Percentiles rank a stretch among this genome's conserved stretches.
Conservation (phyloP, 1,284 basidiomycete genomes). For the Coriolopsis trogii region DNA sequence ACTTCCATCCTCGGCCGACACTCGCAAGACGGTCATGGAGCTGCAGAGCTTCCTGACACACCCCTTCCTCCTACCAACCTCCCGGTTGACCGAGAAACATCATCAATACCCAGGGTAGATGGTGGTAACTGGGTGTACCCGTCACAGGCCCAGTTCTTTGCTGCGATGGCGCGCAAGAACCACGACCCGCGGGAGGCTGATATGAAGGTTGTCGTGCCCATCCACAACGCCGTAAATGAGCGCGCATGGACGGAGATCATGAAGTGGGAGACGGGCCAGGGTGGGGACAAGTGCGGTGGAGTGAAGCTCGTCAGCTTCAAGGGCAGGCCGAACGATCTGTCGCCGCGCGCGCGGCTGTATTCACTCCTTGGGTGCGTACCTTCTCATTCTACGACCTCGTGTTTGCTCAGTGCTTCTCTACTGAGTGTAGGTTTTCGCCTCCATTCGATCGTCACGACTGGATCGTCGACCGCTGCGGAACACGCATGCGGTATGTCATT, state of each 20-base stretch:
- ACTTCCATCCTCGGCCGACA: slow-evolving; percentile 40
- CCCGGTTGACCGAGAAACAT: slow-evolving; percentile 76
- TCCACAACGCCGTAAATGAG: slow-evolving; percentile 99
- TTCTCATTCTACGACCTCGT: neutral
- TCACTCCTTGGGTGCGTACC: slow-evolving; percentile 81
- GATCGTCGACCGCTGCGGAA: slow-evolving; percentile 92
- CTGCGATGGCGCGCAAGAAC: slow-evolving; percentile 94
- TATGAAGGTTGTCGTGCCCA: slow-evolving; percentile 96
- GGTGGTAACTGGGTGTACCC: slow-evolving; percentile 95
- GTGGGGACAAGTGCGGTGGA: slow-evolving; percentile 83
- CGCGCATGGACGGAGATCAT: slow-evolving; percentile 91
- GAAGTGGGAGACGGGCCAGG: slow-evolving; percentile 86
- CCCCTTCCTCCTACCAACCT: slow-evolving; percentile 38
- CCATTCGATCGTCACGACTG: slow-evolving; percentile 99
- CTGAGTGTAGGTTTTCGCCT: slow-evolving; percentile 73
- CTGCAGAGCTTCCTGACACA: slow-evolving; percentile 27
- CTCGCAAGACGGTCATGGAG: slow-evolving; percentile 25
- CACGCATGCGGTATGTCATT: slow-evolving; percentile 91
- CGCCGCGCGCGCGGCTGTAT: slow-evolving; percentile 83
- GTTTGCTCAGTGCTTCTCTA: slow-evolving; percentile 5
- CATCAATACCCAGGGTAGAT: slow-evolving; percentile 82
- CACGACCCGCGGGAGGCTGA: slow-evolving; percentile 82
- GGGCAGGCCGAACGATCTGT: slow-evolving; percentile 74
- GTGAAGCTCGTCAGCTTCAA: slow-evolving; percentile 86
- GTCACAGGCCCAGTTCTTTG: slow-evolving; percentile 96